Conservation (phyloP, 176 grass and related monocot genomes). For the Melocanna baccifera region DNA sequence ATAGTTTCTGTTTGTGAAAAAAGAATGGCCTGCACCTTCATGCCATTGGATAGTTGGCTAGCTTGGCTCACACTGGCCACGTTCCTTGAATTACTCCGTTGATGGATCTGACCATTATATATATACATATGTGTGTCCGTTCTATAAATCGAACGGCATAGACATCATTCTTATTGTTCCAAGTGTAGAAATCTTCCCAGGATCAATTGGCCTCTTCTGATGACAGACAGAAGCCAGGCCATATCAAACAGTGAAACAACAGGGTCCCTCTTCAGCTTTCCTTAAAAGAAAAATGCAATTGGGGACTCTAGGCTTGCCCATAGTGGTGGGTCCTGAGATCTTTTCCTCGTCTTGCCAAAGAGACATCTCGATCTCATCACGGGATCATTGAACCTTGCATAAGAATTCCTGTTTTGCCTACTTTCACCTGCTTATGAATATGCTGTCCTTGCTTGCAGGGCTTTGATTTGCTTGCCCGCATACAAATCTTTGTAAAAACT, state of each 20-base stretch:
- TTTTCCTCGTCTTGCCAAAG: conserved; percentile 18
- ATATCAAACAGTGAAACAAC: too few relatives aligned
- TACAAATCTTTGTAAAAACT: not conserved
- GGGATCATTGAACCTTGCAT: conserved; percentile 23
- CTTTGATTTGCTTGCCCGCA: not conserved
- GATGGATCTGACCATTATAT: not conserved
- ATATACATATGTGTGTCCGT: too few relatives aligned
- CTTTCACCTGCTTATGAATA: conserved; percentile 34
- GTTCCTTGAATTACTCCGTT: not conserved
- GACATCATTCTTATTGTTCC: not conserved
- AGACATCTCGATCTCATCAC: conserved; percentile 33
- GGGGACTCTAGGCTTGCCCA: not conserved
- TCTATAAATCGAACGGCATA: not conserved
- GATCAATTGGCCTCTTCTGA: not conserved
- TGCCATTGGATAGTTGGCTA: not conserved
- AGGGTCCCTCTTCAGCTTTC: not conserved
- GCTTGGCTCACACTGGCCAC: not conserved
- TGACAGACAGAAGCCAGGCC: not conserved
- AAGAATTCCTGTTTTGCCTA: conserved; percentile 2
- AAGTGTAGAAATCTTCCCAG: not conserved
- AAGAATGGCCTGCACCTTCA: not conserved
- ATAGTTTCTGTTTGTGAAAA: not conserved
- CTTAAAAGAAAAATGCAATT: not conserved
- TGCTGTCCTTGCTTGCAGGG: conserved; percentile 7
- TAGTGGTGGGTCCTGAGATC: conserved; percentile 20